phyloP scores from a whole-genome alignment of 768 basidiomycete genomes.

The Hypholoma sublateritium region DNA sequence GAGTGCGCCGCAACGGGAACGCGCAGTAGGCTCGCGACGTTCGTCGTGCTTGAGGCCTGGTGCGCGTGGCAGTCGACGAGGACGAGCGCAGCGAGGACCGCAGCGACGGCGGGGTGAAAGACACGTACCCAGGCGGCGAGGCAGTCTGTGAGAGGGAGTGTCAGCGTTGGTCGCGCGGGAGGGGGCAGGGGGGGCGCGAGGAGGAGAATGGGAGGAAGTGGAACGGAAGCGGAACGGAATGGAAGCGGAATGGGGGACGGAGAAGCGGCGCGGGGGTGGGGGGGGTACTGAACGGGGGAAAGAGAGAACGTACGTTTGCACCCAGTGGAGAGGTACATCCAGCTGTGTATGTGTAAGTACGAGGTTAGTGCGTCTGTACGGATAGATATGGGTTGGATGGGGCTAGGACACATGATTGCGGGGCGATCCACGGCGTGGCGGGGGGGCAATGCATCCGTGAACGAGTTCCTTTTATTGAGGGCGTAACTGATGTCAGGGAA shows the following conservation, averaged over 20 bases:
- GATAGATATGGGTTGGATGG: neutral
- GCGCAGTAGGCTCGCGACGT: conserved; percentile 31
- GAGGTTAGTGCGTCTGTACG: neutral
- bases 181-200: conserved; percentile 8
- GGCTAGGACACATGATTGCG: conserved; percentile 32
- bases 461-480: conserved; percentile 43
- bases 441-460: conserved; percentile 33
- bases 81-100: conserved; percentile 35
- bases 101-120: conserved; percentile 35
- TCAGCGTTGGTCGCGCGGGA: neutral
- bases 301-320: conserved; percentile 30
- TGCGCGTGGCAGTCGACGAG: conserved; percentile 34
- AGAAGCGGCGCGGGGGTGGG: too few relatives aligned
- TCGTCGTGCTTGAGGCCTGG: conserved; percentile 36
- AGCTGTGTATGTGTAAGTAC: conserved; percentile 20
- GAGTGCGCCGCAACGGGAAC: neutral
- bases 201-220: too few relatives aligned
- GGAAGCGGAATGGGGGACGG: too few relatives aligned
- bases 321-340: conserved; percentile 27
- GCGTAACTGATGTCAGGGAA: too few relatives aligned
- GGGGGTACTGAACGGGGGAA: neutral
- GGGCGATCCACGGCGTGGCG: conserved; percentile 36
- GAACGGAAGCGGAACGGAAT: too few relatives aligned
- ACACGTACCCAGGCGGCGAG: conserved; percentile 36
- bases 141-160: conserved; percentile 31